These are phyloP conservation scores for Chenopodium suecicum DNA, from an alignment of 148 eudicot species.

Conservation along the genomic window DNA sequence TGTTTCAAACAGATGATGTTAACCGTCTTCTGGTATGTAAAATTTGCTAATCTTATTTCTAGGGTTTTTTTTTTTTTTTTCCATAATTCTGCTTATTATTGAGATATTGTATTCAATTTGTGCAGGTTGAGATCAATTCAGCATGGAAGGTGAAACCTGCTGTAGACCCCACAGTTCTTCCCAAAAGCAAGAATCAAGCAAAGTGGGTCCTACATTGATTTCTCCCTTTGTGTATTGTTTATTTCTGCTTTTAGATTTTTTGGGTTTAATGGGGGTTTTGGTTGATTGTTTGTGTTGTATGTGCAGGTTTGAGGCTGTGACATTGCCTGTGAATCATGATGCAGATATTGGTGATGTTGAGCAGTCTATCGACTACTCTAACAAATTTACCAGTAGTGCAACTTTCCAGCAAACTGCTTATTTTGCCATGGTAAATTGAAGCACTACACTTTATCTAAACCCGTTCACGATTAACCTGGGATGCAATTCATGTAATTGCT, in stretches of 20 bases:
- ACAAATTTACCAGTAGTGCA: slow-evolving; percentile 33
- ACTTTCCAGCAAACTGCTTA: slow-evolving; percentile 61
- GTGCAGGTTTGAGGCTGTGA: slow-evolving; percentile 76
- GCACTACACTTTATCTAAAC: neutral
- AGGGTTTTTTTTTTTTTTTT: neutral
- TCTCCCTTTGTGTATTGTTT: neutral
- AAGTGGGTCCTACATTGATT: slow-evolving; percentile 48
- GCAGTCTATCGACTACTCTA: slow-evolving; percentile 45
- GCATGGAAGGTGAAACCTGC: slow-evolving; percentile 83
- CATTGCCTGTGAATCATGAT: slow-evolving; percentile 59
- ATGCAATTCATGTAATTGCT: neutral
- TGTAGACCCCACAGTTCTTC: slow-evolving; percentile 73
- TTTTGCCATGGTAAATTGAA: slow-evolving; percentile 59
- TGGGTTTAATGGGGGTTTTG: slow-evolving; percentile 10
- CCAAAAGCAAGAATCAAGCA: slow-evolving; percentile 82
- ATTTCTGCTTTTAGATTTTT: neutral
- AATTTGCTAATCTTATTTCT: neutral
- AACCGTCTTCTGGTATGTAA: slow-evolving; percentile 77
- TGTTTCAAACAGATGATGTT: slow-evolving; percentile 67
- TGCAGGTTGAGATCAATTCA: slow-evolving; percentile 76
- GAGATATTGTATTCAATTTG: neutral
- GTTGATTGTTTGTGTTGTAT: slow-evolving; percentile 1
- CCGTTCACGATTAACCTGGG: neutral
- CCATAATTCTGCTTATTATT: neutral
- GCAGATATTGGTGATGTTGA: slow-evolving; percentile 64